Evolutionary conservation across 2,329 filamentous ascomycete genomes (phyloP), one percentile per base, ranked within the genome.

Genomic region (Dendryphion nanum): DNA sequence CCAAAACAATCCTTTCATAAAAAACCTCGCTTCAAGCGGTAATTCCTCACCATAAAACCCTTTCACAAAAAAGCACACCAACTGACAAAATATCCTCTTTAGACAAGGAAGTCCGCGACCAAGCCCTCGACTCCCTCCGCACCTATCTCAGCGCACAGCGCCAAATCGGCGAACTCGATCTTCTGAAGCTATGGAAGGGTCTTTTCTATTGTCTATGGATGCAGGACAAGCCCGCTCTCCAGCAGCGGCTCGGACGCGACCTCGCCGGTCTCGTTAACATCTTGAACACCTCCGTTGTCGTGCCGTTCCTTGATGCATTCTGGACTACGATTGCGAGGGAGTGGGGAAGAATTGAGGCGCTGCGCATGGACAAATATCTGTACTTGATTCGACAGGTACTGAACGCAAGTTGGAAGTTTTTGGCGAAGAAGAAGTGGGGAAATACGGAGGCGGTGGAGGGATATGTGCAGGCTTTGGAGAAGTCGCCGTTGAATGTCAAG

Each of bases 151-250:
- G 79, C 45, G 75, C 79, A 44, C 76, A 78, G 28, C 53, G 73
- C 66, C 38, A 76, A 37, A 79, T 96, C 44, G 71, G 79, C 14
- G 72, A 79, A 28, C 66, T 85, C 50, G 89, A 95, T 48, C 74
- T 88, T 34, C 74, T 91, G 44, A 95, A 95, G 72, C 78, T 97
- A 49, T 95, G 89, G 89, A 95, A 94, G 63, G 91, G 89, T 4
- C 79, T 97, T 15, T 96, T 93, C 74, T 96, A 89, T 75, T 81
- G 79, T 18, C 80, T 93, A 57, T 96, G 89, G 85, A 93, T 95
- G 83, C 89, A 85, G 66, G 90, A 96, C 74, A 86, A 89, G 33
- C 84, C 89, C 8, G 71, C 83, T n/a, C 83, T 86, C 3, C 91
- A 96, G 72, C 89, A 95, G 73, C 79, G 79, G 30, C 84, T 97